phyloP scores from a whole-genome alignment of 306 rosid genomes.

The Canavalia ensiformis region DNA sequence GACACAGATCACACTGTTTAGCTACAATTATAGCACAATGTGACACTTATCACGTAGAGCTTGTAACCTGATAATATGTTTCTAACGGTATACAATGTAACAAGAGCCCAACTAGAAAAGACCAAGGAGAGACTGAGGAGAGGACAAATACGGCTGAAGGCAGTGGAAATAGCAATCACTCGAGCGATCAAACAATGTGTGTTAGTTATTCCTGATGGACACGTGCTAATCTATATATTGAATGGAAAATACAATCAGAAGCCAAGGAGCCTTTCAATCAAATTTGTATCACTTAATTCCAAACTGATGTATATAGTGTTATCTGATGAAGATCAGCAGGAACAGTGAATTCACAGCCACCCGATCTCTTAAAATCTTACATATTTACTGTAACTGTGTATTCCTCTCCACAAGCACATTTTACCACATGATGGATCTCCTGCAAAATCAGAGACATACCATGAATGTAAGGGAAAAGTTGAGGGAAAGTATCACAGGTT shows the following conservation, averaged over 20 bases:
- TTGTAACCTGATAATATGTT: too few species aligned
- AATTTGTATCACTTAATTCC: not conserved
- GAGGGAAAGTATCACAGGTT: slow-evolving; percentile 31
- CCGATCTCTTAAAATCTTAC: slow-evolving; percentile 42
- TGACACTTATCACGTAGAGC: too few species aligned
- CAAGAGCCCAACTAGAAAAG: too few species aligned
- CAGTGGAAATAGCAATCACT: too few species aligned
- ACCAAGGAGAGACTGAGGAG: too few species aligned
- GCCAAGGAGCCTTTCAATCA: not conserved
- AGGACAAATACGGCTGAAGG: too few species aligned
- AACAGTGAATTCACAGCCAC: slow-evolving; percentile 30
- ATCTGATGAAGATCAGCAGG: slow-evolving; percentile 20
- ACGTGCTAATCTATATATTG: not conserved
- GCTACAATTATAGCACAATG: too few species aligned
- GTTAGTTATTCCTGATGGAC: too few species aligned
- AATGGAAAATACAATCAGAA: slow-evolving; percentile 24
- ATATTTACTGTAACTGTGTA: slow-evolving; percentile 62
- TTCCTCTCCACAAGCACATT: slow-evolving; percentile 86
- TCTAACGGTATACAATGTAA: too few species aligned
- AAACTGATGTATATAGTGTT: not conserved
- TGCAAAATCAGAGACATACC: slow-evolving; percentile 51
- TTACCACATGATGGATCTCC: slow-evolving; percentile 73
- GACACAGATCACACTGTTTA: too few species aligned
- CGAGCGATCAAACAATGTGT: too few species aligned
- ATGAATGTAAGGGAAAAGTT: slow-evolving; percentile 36